Evolutionary conservation across 2,329 filamentous ascomycete species (phyloP).

Genomic region (Pseudogymnoascus sp.): DNA sequence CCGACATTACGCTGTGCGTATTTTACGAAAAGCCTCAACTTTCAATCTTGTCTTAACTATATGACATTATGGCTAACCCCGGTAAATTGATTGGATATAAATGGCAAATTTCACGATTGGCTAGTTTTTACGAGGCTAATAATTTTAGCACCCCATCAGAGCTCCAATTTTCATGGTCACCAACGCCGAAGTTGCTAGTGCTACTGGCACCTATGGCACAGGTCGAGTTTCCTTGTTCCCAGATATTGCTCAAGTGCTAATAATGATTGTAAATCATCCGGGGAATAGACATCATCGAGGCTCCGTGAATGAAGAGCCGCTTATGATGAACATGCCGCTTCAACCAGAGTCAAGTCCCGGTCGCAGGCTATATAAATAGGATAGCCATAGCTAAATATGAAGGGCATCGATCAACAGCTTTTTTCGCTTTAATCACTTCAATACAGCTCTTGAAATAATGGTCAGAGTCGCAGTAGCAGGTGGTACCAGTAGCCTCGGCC

Average conservation of each 20-base stretch:
- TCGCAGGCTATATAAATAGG: not conserved
- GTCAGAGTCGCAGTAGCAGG: slow-evolving; percentile 24
- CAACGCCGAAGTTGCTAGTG: too few species aligned
- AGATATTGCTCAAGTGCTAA: not conserved
- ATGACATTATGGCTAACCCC: too few species aligned
- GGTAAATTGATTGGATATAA: too few species aligned
- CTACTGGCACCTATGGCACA: too few species aligned
- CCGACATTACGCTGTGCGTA: not conserved
- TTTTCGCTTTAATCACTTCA: not conserved
- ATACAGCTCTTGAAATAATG: slow-evolving; percentile 20
- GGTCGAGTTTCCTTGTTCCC: not conserved
- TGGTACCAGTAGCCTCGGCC: slow-evolving; percentile 24
- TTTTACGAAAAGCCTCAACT: not conserved
- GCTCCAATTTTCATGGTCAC: too few species aligned
- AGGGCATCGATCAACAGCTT: not conserved
- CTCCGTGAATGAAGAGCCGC: not conserved
- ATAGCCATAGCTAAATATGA: not conserved
- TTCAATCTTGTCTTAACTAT: not conserved
- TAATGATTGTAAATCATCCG: not conserved
- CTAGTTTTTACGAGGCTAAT: too few species aligned
- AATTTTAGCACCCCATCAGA: too few species aligned
- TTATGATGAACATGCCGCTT: not conserved
- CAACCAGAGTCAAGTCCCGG: not conserved
- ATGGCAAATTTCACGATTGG: too few species aligned
- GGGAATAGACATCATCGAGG: not conserved